A percentile compares a stretch with the other conserved stretches of the same genome.
phyloP scores from a whole-genome alignment of 1,139 yeast species.

The Magnusiomyces suaveolens region DNA sequence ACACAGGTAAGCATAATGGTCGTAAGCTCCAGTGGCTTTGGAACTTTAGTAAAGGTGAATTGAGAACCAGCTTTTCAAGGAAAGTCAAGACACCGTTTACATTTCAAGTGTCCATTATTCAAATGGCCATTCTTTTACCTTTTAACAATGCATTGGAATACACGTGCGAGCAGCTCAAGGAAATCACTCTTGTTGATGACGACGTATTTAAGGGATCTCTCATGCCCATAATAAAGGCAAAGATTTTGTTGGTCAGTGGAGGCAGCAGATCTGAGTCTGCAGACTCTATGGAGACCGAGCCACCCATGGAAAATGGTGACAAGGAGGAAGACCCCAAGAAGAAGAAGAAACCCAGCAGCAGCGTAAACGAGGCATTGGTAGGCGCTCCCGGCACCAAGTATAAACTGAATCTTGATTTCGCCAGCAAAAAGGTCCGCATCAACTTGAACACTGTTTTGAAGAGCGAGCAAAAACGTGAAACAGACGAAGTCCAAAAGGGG shows the following conservation, averaged over 20 bases:
- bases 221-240: constrained; percentile 68
- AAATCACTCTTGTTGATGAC: constrained; percentile 57
- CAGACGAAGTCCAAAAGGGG: constrained; percentile 74
- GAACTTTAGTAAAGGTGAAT: constrained; percentile 89
- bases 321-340: constrained; percentile 26
- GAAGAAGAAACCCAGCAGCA: background rate
- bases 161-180: constrained; percentile 52
- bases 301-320: background rate
- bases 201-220: constrained; percentile 67
- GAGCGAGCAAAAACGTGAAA: constrained; percentile 65
- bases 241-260: constrained; percentile 42
- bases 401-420: constrained; percentile 70
- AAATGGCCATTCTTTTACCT: constrained; percentile 74
- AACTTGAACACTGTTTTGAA: constrained; percentile 80
- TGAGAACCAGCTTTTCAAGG: constrained; percentile 76
- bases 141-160: constrained; percentile 58
- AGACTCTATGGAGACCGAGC: constrained; percentile 3
- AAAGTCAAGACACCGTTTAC: constrained; percentile 64
- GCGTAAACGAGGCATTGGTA: constrained; percentile 31
- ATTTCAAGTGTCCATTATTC: constrained; percentile 76
- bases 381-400: constrained; percentile 46
- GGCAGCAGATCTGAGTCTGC: background rate
- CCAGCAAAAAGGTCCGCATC: constrained; percentile 73
- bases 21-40: constrained; percentile 92
- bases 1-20: constrained; percentile 70